Evolutionary conservation across 2,329 filamentous ascomycete genomes (phyloP), one percentile per base, ranked within the genome.

Genomic region (Alternaria sp.): DNA sequence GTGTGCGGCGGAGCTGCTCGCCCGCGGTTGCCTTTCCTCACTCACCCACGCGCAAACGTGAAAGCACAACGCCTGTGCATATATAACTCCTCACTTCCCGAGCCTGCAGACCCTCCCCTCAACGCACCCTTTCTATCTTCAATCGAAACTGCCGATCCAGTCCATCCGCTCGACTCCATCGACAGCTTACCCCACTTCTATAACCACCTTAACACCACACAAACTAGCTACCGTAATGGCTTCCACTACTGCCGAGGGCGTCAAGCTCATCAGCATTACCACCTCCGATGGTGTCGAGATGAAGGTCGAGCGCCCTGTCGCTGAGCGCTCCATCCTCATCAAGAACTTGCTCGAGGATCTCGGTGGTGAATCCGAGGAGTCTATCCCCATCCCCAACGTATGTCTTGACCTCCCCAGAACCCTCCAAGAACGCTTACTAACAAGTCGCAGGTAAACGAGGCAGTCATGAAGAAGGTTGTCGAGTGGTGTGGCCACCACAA

Each of bases 281-380:
- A 81, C 80, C 64, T 81, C 78, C 60, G 83, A 84, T 69, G 79
- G 80, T 62, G 75, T 80, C 67, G 78, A 81, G 65, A 78, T 84
- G 66, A 60, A 67, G 22, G 81, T 82, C 40, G 79, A 97, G 67
- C 92, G 92, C 67, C 85, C 87, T 38, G 92, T 98, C 63, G 93
- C 92, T 43, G 93, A 97, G 84, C 92, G 94, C 68, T 97, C 93
- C 3, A 89, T 97, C 74, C 86, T 99, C 54, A 96, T 99, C 85
- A 97, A 97, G 89, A 97, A 98, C 85, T 90, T 99, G 90, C 87
- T 99, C 46, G 94, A 97, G 77, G 95, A 99, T 83, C 83, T 98
- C 49, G 93, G 93, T 69, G 89, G 78, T 56, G 82, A 83, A 53
- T 79, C 78, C 63, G 77, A 79, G 22, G 89, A 94, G 76, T 86